These are phyloP conservation scores for Coleophoma cylindrospora DNA, from an alignment of 2,329 filamentous ascomycete genomes.

Conservation along the genomic window DNA sequence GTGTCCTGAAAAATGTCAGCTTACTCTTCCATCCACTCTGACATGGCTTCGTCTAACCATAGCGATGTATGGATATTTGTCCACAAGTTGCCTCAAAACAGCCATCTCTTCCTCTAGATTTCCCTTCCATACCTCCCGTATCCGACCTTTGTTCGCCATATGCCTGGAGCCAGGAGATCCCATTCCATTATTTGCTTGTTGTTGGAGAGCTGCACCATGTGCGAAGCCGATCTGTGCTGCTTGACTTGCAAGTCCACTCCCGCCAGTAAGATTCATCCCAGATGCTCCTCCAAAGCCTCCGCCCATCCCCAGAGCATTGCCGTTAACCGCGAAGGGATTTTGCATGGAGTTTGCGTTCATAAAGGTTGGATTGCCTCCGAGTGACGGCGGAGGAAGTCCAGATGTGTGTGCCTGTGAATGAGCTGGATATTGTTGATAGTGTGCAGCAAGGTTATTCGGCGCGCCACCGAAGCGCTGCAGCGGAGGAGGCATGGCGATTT, in stretches of 20 bases:
- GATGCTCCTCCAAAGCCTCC: constrained; percentile 55
- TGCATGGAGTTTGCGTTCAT: constrained; percentile 63
- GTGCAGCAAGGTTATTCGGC: constrained; percentile 27
- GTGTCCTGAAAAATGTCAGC: constrained; percentile 64
- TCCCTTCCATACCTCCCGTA: constrained; percentile 93
- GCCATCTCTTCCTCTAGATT: constrained; percentile 92
- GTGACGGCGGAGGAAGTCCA: constrained; percentile 47
- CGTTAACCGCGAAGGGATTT: constrained; percentile 58
- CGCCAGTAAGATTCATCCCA: constrained; percentile 41
- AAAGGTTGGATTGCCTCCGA: constrained; percentile 67
- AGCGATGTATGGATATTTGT: constrained; percentile 91
- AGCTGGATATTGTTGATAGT: constrained; percentile 39
- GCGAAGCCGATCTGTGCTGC: constrained; percentile 85
- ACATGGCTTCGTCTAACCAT: constrained; percentile 63
- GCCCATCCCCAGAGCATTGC: constrained; percentile 48
- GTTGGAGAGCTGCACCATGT: constrained; percentile 64
- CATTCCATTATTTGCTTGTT: constrained; percentile 50
- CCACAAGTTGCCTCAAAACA: constrained; percentile 73
- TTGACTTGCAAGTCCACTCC: constrained; percentile 76
- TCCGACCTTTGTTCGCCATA: constrained; percentile 65
- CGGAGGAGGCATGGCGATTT: constrained; percentile 27
- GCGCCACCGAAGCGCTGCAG: constrained; percentile 27
- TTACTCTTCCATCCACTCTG: constrained; percentile 3
- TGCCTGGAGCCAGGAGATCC: constrained; percentile 48
- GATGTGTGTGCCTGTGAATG: constrained; percentile 40